Conservation (phyloP, 306 rosid species). For the Glycine tomentella region DNA sequence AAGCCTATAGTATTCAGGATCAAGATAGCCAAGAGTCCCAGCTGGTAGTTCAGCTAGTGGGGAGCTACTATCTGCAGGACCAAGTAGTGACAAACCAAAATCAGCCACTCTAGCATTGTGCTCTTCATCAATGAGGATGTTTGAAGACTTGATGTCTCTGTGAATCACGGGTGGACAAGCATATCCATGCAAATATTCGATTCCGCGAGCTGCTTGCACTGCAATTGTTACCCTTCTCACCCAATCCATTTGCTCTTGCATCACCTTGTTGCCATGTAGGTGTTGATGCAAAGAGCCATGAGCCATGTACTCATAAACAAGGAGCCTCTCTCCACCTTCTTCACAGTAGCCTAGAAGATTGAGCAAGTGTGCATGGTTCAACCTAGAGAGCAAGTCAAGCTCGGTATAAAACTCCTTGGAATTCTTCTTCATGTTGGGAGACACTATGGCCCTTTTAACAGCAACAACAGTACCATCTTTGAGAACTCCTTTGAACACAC, state of each 20-base stretch:
- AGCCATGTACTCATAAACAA: conserved; percentile 20
- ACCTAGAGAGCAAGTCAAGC: conserved; percentile 23
- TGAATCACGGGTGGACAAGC: conserved; percentile 6
- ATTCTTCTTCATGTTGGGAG: conserved; percentile 19
- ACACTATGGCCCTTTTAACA: conserved; percentile 21
- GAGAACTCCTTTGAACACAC: conserved; percentile 23
- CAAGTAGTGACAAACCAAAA: conserved; percentile 27
- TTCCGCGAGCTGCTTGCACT: conserved; percentile 23
- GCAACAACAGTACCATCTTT: conserved; percentile 17
- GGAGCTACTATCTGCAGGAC: conserved; percentile 26
- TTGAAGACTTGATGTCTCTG: conserved; percentile 1
- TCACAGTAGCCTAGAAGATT: conserved; percentile 23
- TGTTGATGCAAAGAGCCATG: conserved; percentile 22
- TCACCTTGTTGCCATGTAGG: conserved; percentile 16
- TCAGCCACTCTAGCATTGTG: conserved; percentile 27
- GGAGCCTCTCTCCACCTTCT: conserved; percentile 20
- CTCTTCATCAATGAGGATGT: conserved; percentile 19
- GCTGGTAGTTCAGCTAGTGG: conserved; percentile 27
- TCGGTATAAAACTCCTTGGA: conserved; percentile 23
- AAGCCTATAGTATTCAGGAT: conserved; percentile 24
- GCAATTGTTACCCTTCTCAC: conserved; percentile 26
- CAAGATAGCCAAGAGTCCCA: conserved; percentile 23
- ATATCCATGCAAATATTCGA: conserved; percentile 22
- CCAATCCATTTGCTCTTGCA: conserved; percentile 29
- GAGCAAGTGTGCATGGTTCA: conserved; percentile 26